A percentile compares a stretch with the other conserved stretches of the same genome.
Evolutionary conservation across 805 yeast genomes (phyloP).

Genomic region (Candida fluviatilis): DNA sequence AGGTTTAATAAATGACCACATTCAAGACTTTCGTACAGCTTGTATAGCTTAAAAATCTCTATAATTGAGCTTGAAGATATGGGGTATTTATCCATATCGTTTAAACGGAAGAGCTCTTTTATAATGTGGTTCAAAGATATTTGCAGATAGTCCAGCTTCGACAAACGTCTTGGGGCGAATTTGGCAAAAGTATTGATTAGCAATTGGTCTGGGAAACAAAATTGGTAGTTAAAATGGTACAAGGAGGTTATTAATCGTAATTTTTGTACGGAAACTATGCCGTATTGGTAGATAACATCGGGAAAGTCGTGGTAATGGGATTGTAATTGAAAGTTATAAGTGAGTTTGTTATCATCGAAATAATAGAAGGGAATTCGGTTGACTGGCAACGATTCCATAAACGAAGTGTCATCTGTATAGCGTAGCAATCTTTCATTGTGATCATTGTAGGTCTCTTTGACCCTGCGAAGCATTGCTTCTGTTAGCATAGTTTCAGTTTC

Average conservation of each 20-base stretch:
- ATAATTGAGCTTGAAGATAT: neutral
- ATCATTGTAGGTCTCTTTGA: neutral
- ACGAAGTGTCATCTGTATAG: neutral
- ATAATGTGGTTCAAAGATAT: neutral
- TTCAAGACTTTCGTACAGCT: constrained; percentile 1
- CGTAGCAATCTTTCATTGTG: neutral
- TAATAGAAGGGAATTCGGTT: neutral
- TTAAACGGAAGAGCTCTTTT: neutral
- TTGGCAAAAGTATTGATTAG: constrained; percentile 8
- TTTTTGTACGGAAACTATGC: constrained; percentile 9
- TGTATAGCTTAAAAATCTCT: constrained; percentile 7
- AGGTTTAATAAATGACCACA: neutral
- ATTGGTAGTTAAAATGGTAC: constrained; percentile 10
- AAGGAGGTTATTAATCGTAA: constrained; percentile 8
- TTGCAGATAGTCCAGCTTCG: neutral
- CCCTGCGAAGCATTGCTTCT: neutral
- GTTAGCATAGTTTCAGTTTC: neutral
- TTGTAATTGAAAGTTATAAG: neutral
- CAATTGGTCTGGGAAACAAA: constrained; percentile 10
- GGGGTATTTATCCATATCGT: neutral
- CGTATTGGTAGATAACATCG: constrained; percentile 9
- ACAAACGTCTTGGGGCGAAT: constrained; percentile 2
- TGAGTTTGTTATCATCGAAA: neutral
- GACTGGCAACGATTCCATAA: neutral
- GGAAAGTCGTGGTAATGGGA: neutral